These are phyloP conservation scores for Fusarium protoensiforme DNA, from an alignment of 2,329 filamentous ascomycete species.

Conservation along the genomic window DNA sequence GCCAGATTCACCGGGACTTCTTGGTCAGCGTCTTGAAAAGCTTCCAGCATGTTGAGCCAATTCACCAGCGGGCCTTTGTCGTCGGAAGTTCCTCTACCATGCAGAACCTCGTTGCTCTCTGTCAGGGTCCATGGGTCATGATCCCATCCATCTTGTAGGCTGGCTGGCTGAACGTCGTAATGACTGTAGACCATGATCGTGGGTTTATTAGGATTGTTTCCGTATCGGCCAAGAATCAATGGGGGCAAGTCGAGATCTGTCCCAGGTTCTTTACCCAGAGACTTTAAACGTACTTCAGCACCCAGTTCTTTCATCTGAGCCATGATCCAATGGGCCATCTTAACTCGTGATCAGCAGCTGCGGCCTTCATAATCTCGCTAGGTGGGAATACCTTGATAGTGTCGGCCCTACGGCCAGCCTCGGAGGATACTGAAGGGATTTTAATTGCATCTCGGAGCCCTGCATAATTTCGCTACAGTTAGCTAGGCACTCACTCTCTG, in stretches of 20 bases:
- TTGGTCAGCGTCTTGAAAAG: neutral
- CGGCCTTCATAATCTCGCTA: neutral
- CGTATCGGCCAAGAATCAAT: neutral
- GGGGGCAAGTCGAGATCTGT: neutral
- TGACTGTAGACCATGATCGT: neutral
- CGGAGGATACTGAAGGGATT: neutral
- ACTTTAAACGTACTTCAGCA: neutral
- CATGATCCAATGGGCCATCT: neutral
- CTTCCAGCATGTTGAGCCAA: neutral
- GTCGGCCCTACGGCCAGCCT: neutral
- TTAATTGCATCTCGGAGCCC: neutral
- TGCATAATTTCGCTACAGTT: neutral
- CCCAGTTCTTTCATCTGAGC: neutral
- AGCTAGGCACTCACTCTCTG: neutral
- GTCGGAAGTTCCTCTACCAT: neutral
- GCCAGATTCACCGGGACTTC: neutral
- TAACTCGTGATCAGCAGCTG: neutral
- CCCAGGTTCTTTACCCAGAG: neutral
- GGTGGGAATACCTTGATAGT: neutral
- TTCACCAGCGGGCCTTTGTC: neutral
- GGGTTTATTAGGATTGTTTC: neutral
- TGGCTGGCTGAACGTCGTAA: neutral
- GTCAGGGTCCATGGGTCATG: neutral
- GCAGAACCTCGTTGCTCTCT: neutral
- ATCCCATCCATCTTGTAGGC: neutral